Percentiles rank a stretch among this genome's conserved stretches.
Conservation (phyloP, 441 rosid genomes). For the Biscutella laevigata region DNA sequence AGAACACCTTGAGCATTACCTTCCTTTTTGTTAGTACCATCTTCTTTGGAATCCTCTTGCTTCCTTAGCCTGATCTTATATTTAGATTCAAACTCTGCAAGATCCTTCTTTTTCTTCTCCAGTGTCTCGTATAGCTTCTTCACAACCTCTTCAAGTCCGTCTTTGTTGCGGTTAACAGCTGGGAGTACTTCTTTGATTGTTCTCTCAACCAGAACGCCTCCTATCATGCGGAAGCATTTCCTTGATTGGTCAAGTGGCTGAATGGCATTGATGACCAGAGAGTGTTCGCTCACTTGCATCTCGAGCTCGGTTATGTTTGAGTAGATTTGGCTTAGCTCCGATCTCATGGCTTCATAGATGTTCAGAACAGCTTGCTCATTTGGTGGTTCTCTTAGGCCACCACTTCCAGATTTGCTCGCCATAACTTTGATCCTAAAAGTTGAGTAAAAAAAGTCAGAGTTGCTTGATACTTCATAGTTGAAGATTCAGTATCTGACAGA, state of each 20-base stretch:
- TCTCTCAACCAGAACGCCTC: slow-evolving; percentile 90
- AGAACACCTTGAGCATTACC: slow-evolving; percentile 94
- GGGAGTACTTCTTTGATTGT: slow-evolving; percentile 87
- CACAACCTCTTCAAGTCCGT: slow-evolving; percentile 83
- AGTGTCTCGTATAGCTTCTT: slow-evolving; percentile 69
- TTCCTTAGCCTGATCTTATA: slow-evolving; percentile 79
- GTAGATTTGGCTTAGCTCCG: slow-evolving; percentile 80
- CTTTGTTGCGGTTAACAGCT: slow-evolving; percentile 81
- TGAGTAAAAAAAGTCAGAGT: no score
- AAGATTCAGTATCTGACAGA: background rate
- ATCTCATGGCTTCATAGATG: slow-evolving; percentile 51
- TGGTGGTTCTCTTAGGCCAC: slow-evolving; percentile 39
- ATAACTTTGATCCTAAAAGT: slow-evolving; percentile 28
- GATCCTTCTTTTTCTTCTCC: slow-evolving; percentile 76
- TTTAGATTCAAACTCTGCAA: slow-evolving; percentile 64
- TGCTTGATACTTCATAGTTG: no score
- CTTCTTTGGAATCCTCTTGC: slow-evolving; percentile 46
- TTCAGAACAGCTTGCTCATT: slow-evolving; percentile 74
- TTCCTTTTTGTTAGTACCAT: slow-evolving; percentile 60
- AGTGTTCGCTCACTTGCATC: slow-evolving; percentile 90
- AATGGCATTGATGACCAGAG: slow-evolving; percentile 73
- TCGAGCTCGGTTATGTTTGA: slow-evolving; percentile 86
- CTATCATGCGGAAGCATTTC: slow-evolving; percentile 81
- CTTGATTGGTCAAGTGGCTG: slow-evolving; percentile 77
- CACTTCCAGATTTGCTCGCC: slow-evolving; percentile 47